phyloP scores from a whole-genome alignment of 1,139 yeast genomes.

The Hemisphaericaspora lyxosophila region DNA sequence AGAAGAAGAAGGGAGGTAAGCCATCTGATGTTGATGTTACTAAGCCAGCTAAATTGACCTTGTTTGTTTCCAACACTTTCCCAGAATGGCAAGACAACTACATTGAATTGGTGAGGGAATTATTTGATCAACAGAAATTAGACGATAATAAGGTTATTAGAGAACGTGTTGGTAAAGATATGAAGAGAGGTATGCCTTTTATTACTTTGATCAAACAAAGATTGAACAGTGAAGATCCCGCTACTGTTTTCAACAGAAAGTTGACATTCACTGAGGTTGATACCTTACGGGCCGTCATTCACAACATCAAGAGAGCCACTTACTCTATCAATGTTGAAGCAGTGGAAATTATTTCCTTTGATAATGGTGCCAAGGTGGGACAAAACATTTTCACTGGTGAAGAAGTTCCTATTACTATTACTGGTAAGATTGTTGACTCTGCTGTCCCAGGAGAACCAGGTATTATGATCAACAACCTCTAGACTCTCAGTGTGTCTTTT shows the following conservation, averaged over 20 bases:
- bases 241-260: constrained; percentile 82
- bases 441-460: constrained; percentile 97
- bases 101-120: constrained; percentile 77
- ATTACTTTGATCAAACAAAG: constrained; percentile 82
- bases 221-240: constrained; percentile 64
- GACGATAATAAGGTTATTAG: constrained; percentile 62
- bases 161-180: constrained; percentile 68
- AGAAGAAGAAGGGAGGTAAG: constrained; percentile 87
- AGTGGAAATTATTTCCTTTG: constrained; percentile 56
- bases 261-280: constrained; percentile 77
- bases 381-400: constrained; percentile 67
- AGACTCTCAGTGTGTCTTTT: too few species aligned
- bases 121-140: constrained; percentile 63
- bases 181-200: constrained; percentile 98
- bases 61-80: constrained; percentile 77
- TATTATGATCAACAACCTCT: constrained; percentile 65
- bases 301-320: constrained; percentile 63
- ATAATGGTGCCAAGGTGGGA: constrained; percentile 62
- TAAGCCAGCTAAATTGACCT: constrained; percentile 69
- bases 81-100: constrained; percentile 96
- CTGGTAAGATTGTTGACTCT: constrained; percentile 70
- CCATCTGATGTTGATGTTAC: constrained; percentile 69
- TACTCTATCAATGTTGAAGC: constrained; percentile 58
- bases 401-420: constrained; percentile 59
- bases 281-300: constrained; percentile 56